Conservation (phyloP, 495 filamentous ascomycete genomes). For the Aspergillus biplanus region DNA sequence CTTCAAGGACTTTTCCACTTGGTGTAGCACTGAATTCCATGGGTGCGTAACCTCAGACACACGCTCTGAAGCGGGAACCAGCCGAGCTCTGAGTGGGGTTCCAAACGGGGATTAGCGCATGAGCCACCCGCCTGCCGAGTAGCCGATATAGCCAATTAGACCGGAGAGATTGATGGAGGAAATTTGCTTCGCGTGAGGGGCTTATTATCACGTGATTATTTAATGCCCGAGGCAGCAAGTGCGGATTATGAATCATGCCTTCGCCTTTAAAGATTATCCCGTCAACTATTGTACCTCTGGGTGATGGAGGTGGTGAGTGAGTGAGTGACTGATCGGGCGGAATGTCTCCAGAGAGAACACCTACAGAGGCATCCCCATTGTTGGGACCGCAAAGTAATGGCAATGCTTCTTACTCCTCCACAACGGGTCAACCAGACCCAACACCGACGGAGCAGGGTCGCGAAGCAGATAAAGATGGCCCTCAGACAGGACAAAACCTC, state of each 20-base stretch:
- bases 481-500: slow-evolving; percentile 39
- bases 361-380: slow-evolving; percentile 49
- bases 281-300: slow-evolving; percentile 2
- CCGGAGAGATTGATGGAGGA: not conserved
- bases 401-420: slow-evolving; percentile 22
- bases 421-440: slow-evolving; percentile 23
- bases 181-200: slow-evolving; percentile 10
- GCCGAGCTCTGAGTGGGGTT: no score
- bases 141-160: slow-evolving; percentile 14
- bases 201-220: slow-evolving; percentile 29
- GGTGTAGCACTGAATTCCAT: no score
- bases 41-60: no score
- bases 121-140: slow-evolving; percentile 1
- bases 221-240: slow-evolving; percentile 1
- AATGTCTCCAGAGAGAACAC: slow-evolving; percentile 34
- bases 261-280: not conserved
- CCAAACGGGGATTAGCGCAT: not conserved
- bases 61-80: no score
- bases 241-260: slow-evolving; percentile 1
- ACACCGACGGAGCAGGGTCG: slow-evolving; percentile 18
- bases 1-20: no score
- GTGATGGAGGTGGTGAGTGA: slow-evolving; percentile 13
- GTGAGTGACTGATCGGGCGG: slow-evolving; percentile 2
- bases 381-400: slow-evolving; percentile 36
- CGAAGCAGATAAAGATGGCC: slow-evolving; percentile 33